Percentiles rank a stretch among this genome's conserved stretches.
Evolutionary conservation across 2,329 filamentous ascomycete genomes (phyloP).

Genomic region (Ascochyta lentis): DNA sequence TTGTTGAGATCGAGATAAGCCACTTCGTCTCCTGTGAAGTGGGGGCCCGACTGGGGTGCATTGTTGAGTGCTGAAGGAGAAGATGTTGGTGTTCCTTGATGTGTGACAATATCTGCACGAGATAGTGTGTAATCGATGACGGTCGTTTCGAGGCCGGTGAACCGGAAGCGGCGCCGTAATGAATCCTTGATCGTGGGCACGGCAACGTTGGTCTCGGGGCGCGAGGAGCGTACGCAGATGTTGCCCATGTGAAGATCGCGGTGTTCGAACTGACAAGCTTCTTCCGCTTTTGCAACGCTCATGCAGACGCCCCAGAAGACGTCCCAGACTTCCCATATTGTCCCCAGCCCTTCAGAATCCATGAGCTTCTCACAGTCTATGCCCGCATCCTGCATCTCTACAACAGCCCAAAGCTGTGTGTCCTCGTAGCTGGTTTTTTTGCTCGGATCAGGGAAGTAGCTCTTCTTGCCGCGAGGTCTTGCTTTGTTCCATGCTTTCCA

Average conservation of each 20-base stretch:
- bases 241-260: slow-evolving; percentile 72
- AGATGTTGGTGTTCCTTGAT: slow-evolving; percentile 17
- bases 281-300: slow-evolving; percentile 67
- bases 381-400: slow-evolving; percentile 72
- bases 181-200: slow-evolving; percentile 45
- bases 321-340: slow-evolving; percentile 62
- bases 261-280: slow-evolving; percentile 68
- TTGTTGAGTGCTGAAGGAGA: slow-evolving; percentile 17
- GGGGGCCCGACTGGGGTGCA: slow-evolving; percentile 2
- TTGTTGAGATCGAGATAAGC: slow-evolving; percentile 56
- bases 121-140: slow-evolving; percentile 74
- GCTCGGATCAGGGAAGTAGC: slow-evolving; percentile 63
- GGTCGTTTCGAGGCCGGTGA: slow-evolving; percentile 65
- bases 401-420: slow-evolving; percentile 66
- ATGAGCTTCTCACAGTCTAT: slow-evolving; percentile 58
- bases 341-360: slow-evolving; percentile 43
- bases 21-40: slow-evolving; percentile 32
- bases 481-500: slow-evolving; percentile 55
- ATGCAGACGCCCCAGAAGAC: slow-evolving; percentile 72
- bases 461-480: slow-evolving; percentile 53
- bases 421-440: slow-evolving; percentile 61
- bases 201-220: slow-evolving; percentile 32
- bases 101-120: slow-evolving; percentile 58
- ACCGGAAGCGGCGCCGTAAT: slow-evolving; percentile 52
- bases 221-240: slow-evolving; percentile 60